Percentiles rank a stretch among this genome's conserved stretches.
phyloP scores from a whole-genome alignment of 768 basidiomycete genomes.

The Tylopilus subfusipes region DNA sequence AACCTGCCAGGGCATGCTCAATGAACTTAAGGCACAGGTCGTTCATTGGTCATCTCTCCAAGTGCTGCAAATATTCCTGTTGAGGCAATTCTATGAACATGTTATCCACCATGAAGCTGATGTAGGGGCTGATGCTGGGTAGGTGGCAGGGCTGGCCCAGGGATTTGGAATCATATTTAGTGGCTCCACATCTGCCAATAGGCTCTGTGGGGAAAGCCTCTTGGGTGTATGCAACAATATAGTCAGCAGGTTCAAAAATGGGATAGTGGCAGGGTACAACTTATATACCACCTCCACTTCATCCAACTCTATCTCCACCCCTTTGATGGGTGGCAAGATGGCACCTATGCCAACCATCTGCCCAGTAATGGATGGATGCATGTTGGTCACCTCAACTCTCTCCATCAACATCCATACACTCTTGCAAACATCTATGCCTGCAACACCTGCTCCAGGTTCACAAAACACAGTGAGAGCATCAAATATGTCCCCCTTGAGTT shows the following conservation, averaged over 20 bases:
- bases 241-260: constrained; percentile 79
- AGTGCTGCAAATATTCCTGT: constrained; percentile 69
- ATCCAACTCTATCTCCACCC: constrained; percentile 84
- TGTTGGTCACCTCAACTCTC: constrained; percentile 76
- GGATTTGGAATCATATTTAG: constrained; percentile 75
- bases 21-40: constrained; percentile 82
- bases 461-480: constrained; percentile 81
- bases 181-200: constrained; percentile 54
- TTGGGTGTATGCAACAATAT: constrained; percentile 83
- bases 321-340: constrained; percentile 56
- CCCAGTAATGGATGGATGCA: constrained; percentile 44
- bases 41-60: constrained; percentile 83
- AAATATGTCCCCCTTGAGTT: constrained; percentile 83
- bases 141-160: constrained; percentile 78
- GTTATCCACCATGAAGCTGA: constrained; percentile 84
- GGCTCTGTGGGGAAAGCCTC: constrained; percentile 57
- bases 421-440: constrained; percentile 77
- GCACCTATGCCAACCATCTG: constrained; percentile 24
- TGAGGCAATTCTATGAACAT: constrained; percentile 75
- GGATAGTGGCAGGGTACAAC: constrained; percentile 83
- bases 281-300: constrained; percentile 77
- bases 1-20: constrained; percentile 78
- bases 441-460: constrained; percentile 66
- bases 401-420: constrained; percentile 85
- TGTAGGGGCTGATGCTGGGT: constrained; percentile 78